phyloP scores from a whole-genome alignment of 2,329 filamentous ascomycete genomes.

The Trichoderma koningiopsis region DNA sequence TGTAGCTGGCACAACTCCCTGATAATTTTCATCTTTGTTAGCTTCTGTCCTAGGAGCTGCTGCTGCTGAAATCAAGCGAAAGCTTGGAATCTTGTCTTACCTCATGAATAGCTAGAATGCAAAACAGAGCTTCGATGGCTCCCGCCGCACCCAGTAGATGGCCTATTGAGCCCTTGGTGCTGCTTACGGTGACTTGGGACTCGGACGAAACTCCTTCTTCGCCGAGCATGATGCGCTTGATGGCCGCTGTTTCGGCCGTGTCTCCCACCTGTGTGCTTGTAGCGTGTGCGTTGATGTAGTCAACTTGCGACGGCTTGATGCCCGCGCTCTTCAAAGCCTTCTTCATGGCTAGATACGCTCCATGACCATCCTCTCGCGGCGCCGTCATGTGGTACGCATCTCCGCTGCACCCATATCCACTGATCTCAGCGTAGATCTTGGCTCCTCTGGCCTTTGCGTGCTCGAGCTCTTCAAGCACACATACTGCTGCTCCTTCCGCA shows the following conservation, averaged over 20 bases:
- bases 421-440: slow-evolving; percentile 83
- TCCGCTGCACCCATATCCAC: slow-evolving; percentile 85
- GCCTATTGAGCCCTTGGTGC: slow-evolving; percentile 90
- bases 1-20: slow-evolving; percentile 83
- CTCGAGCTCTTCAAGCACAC: slow-evolving; percentile 86
- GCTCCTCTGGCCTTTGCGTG: slow-evolving; percentile 81
- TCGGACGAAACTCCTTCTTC: slow-evolving; percentile 65
- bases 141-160: slow-evolving; percentile 91
- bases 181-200: slow-evolving; percentile 76
- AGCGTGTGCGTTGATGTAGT: slow-evolving; percentile 95
- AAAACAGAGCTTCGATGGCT: slow-evolving; percentile 85
- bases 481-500: slow-evolving; percentile 84
- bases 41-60: neutral
- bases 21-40: neutral
- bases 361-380: slow-evolving; percentile 77
- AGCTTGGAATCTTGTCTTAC: slow-evolving; percentile 52
- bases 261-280: slow-evolving; percentile 88
- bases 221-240: slow-evolving; percentile 74
- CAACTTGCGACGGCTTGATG: slow-evolving; percentile 69
- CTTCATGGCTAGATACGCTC: slow-evolving; percentile 83
- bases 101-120: slow-evolving; percentile 75
- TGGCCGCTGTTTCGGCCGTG: slow-evolving; percentile 81
- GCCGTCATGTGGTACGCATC: slow-evolving; percentile 95
- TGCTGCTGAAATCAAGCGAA: slow-evolving; percentile 10
- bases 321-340: slow-evolving; percentile 74